Base-by-base conservation (phyloP, 2,329 filamentous ascomycete species). In the Chaetomiaceae sp. region DNA sequence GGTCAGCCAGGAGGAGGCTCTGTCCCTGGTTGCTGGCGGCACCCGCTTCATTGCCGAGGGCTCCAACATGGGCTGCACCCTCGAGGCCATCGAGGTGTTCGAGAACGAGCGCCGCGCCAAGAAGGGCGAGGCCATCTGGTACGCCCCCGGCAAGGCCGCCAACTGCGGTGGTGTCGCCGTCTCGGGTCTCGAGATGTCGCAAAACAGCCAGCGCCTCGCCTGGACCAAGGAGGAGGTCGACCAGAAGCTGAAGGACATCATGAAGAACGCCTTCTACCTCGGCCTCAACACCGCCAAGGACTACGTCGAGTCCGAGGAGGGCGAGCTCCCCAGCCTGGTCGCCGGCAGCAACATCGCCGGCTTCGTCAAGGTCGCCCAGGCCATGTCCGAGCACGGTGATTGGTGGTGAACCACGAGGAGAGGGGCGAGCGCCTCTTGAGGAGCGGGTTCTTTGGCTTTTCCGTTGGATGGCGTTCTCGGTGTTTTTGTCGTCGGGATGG, bases 1-100 rank as follows among this genome's bases (percentile, higher is more conserved):
- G 76, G 89, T 99, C 65, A 90, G 81, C 66, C 83, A 85, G 67
- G 89, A 93, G 63, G 93, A 99, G 78, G 93, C 91, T 47, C 77
- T 89, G 74, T 83, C 81, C 16, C 82, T 97, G 39, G 82, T 96
- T 53, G 78, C 78, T 44, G 80, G 79, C 53, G 92, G 92, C 60
- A 81, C 79, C 66, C 82, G 85, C 68, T 95, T 89, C 76, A 85
- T 97, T 60, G 93, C 93, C 52, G 93, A 99, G 76, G 93, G 93
- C 51, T 93, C 87, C 73, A 97, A 97, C 83, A 97, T 99, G 93
- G 93, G 93, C 58, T 96, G 90, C 79, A 96, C 91, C 30, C 89
- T 93, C 73, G 90, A 87, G 59, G 92, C 92, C 61, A 96, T 99
- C 65, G 87, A 96, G 65, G 76, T 89, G 59, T 97, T 97, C 69